phyloP scores from a whole-genome alignment of 306 rosid genomes.

The Castanea crenata region DNA sequence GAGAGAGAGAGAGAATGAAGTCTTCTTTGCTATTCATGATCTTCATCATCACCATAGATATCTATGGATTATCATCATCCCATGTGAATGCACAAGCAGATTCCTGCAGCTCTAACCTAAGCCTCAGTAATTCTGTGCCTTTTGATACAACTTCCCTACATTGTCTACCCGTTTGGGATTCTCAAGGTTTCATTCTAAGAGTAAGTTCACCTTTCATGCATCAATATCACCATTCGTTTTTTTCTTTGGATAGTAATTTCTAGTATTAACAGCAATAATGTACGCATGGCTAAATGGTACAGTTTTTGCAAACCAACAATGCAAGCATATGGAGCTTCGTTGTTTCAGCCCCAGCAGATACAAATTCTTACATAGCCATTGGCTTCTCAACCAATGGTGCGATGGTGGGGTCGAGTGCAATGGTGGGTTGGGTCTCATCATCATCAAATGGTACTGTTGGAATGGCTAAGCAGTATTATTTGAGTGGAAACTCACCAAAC shows the following conservation, averaged over 20 bases:
- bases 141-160: slow-evolving; percentile 57
- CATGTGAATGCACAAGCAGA: slow-evolving; percentile 43
- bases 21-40: slow-evolving; percentile 16
- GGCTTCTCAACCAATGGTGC: slow-evolving; percentile 67
- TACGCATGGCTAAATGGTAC: slow-evolving; percentile 20
- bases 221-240: background rate
- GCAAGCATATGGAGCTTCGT: slow-evolving; percentile 64
- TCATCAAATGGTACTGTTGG: slow-evolving; percentile 30
- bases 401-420: slow-evolving; percentile 78
- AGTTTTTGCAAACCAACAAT: slow-evolving; percentile 50
- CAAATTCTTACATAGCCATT: slow-evolving; percentile 54
- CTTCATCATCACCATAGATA: slow-evolving; percentile 25
- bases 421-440: slow-evolving; percentile 71
- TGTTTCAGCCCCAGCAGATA: slow-evolving; percentile 54
- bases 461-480: slow-evolving; percentile 45
- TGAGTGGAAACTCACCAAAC: slow-evolving; percentile 46
- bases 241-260: background rate
- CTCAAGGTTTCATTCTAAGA: slow-evolving; percentile 59
- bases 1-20: slow-evolving; percentile 33
- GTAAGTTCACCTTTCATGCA: slow-evolving; percentile 43
- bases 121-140: slow-evolving; percentile 36
- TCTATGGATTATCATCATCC: slow-evolving; percentile 37
- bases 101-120: slow-evolving; percentile 52
- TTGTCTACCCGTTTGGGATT: slow-evolving; percentile 62
- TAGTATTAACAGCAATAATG: background rate